Conservation (phyloP, 139 green algal genomes). For the Axilococcus clingmanii region DNA sequence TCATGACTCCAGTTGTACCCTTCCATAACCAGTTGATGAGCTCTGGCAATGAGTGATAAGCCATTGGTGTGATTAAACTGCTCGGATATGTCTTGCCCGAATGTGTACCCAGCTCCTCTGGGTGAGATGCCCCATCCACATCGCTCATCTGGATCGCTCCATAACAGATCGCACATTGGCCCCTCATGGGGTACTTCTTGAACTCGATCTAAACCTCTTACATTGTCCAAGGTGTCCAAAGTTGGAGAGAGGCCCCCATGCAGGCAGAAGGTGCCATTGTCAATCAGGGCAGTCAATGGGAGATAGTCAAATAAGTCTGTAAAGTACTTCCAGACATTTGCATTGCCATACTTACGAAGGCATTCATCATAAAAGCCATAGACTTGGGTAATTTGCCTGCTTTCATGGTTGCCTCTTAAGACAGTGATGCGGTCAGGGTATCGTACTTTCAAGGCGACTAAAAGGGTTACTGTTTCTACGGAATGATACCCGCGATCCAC, state of each 20-base stretch:
- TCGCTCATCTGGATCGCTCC: conserved; percentile 94
- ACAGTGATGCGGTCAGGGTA: conserved; percentile 96
- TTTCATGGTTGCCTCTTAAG: conserved; percentile 96
- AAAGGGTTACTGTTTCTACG: conserved; percentile 88
- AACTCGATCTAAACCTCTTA: conserved; percentile 84
- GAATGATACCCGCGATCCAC: conserved; percentile 96
- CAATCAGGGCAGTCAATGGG: conserved; percentile 89
- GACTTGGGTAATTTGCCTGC: conserved; percentile 91
- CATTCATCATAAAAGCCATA: conserved; percentile 99
- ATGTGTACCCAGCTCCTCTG: conserved; percentile 96
- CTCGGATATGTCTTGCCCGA: conserved; percentile 96
- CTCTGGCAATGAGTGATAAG: conserved; percentile 84
- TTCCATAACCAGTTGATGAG: conserved; percentile 99
- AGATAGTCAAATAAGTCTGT: conserved; percentile 99
- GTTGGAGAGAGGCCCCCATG: conserved; percentile 93
- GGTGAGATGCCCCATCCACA: conserved; percentile 97
- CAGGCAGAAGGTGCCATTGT: conserved; percentile 97
- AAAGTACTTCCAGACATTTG: conserved; percentile 97
- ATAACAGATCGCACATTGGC: conserved; percentile 99
- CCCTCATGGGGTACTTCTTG: conserved; percentile 95
- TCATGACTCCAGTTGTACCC: conserved; percentile 96
- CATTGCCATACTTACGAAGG: conserved; percentile 96
- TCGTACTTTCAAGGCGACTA: conserved; percentile 87
- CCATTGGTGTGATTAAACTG: conserved; percentile 98
- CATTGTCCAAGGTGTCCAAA: conserved; percentile 95